A percentile compares a stretch with the other conserved stretches of the same genome.
Evolutionary conservation across 169 alveolate genomes (phyloP).

Genomic region (Plasmodium ovale): DNA sequence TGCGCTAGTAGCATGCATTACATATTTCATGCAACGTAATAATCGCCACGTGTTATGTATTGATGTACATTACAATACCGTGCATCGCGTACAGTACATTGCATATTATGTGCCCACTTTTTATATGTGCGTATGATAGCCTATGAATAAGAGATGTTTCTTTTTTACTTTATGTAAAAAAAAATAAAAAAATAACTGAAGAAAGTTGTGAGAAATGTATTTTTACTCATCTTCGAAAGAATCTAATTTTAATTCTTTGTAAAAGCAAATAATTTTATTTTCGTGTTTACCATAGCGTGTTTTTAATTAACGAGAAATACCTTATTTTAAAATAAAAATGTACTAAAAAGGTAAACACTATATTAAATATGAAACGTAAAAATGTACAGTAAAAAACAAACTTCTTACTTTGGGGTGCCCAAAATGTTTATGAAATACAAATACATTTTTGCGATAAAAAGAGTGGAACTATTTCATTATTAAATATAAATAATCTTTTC

Average conservation of each 20-base stretch:
- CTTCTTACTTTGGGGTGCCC: neutral
- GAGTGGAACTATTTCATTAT: neutral
- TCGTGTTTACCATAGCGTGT: neutral
- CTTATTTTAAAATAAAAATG: constrained; percentile 5
- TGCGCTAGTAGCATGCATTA: too few relatives aligned
- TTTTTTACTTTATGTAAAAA: neutral
- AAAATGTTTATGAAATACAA: neutral
- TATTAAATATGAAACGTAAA: neutral
- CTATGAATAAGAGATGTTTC: neutral
- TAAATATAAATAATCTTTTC: too few relatives aligned
- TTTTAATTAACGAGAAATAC: neutral
- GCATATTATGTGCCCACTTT: neutral
- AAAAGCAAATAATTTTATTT: neutral
- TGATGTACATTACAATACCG: too few relatives aligned
- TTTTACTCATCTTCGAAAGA: neutral
- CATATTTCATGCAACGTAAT: too few relatives aligned
- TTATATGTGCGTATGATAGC: neutral
- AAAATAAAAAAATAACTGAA: too few relatives aligned
- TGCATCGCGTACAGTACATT: neutral
- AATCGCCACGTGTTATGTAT: too few relatives aligned
- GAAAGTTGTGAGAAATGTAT: neutral
- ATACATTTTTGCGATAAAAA: neutral
- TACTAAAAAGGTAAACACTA: neutral
- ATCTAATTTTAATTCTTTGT: neutral
- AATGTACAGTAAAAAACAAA: neutral